These are phyloP conservation scores for Mallotus nudiflorus DNA, from an alignment of 345 rosid genomes.

Conservation along the genomic window DNA sequence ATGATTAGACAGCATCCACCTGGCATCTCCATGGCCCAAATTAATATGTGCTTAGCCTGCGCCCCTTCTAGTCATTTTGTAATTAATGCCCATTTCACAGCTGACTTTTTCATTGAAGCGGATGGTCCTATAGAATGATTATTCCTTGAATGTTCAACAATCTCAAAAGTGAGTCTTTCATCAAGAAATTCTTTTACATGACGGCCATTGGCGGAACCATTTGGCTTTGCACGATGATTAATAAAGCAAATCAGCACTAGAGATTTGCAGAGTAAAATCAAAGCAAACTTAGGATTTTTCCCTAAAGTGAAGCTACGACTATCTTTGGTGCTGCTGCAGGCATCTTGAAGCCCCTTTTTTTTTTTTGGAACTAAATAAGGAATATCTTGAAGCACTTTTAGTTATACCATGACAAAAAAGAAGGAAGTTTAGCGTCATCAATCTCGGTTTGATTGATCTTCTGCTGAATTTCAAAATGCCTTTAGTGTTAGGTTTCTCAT, in stretches of 20 bases:
- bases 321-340: not conserved
- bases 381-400: too few relatives aligned
- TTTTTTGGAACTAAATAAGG: too few relatives aligned
- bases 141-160: not conserved
- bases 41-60: slow-evolving; percentile 13
- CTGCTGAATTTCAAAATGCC: too few relatives aligned
- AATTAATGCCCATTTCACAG: not conserved
- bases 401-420: too few relatives aligned
- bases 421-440: too few relatives aligned
- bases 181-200: too few relatives aligned
- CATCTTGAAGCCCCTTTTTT: not conserved
- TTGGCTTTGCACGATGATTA: not conserved
- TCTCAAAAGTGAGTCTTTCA: not conserved
- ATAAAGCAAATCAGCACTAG: not conserved
- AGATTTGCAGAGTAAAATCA: not conserved
- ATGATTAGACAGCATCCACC: slow-evolving; percentile 36
- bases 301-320: too few relatives aligned
- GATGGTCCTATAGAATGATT: not conserved
- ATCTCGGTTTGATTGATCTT: too few relatives aligned
- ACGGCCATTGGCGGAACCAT: not conserved
- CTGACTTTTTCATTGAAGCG: not conserved
- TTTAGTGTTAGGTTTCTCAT: too few relatives aligned
- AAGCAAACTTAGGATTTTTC: not conserved
- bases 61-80: too few relatives aligned
- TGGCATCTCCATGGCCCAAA: slow-evolving; percentile 19